Percentiles rank a stretch among this genome's conserved stretches.
Conservation (phyloP, 2,329 filamentous ascomycete genomes). For the Chrysosporium queenslandicum region DNA sequence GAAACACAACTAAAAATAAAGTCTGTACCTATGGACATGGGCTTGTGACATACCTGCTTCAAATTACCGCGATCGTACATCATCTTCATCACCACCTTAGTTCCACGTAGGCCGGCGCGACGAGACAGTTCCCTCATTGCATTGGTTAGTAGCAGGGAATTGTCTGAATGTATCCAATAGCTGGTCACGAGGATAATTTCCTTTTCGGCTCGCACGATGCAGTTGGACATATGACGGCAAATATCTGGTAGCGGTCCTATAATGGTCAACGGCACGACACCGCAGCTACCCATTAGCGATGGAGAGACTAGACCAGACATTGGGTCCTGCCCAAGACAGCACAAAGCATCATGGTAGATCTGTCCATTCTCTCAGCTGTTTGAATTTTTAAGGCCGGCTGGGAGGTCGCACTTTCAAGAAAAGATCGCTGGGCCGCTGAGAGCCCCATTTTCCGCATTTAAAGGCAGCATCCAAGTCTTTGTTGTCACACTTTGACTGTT, state of each 20-base stretch:
- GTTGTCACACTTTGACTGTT: background rate
- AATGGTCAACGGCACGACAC: conserved; percentile 57
- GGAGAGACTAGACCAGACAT: conserved; percentile 47
- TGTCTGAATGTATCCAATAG: conserved; percentile 61
- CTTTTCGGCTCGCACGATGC: conserved; percentile 60
- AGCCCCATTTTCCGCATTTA: conserved; percentile 58
- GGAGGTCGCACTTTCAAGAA: conserved; percentile 44
- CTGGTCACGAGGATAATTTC: conserved; percentile 69
- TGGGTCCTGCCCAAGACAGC: conserved; percentile 30
- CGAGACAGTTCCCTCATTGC: conserved; percentile 59
- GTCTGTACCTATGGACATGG: background rate
- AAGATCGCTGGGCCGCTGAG: conserved; percentile 52
- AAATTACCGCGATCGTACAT: conserved; percentile 63
- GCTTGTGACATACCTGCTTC: conserved; percentile 42
- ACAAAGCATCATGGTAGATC: conserved; percentile 57
- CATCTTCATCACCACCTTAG: conserved; percentile 57
- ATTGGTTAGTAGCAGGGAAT: conserved; percentile 57
- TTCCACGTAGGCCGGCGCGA: conserved; percentile 49
- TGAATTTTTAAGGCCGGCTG: background rate
- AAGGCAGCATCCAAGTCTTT: conserved; percentile 44
- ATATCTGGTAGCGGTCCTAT: conserved; percentile 62
- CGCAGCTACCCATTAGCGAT: conserved; percentile 50
- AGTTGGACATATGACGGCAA: conserved; percentile 62
- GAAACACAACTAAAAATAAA: background rate
- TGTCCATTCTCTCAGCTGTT: conserved; percentile 21